These are phyloP conservation scores for Calonectria henricotiae DNA, from an alignment of 2,329 filamentous ascomycete genomes.

Conservation along the genomic window DNA sequence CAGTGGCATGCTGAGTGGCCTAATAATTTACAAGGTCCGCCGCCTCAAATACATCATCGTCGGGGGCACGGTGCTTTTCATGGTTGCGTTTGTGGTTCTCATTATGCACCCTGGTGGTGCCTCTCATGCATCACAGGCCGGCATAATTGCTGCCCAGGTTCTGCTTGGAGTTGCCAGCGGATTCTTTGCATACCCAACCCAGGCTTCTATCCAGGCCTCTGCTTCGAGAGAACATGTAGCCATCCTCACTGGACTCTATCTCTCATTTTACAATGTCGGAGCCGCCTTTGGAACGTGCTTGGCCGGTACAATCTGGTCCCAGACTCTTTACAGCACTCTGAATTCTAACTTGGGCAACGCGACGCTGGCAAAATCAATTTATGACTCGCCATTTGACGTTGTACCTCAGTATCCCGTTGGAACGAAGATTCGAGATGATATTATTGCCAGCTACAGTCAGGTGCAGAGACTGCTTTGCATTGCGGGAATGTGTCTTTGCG, in stretches of 20 bases:
- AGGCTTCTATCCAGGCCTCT: conserved; percentile 61
- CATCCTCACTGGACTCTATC: conserved; percentile 59
- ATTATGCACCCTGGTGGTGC: conserved; percentile 70
- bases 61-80: conserved; percentile 70
- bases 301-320: conserved; percentile 62
- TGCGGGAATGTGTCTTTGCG: conserved; percentile 64
- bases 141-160: conserved; percentile 71
- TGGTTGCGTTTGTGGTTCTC: conserved; percentile 71
- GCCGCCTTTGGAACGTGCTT: conserved; percentile 61
- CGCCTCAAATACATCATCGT: conserved; percentile 74
- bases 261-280: conserved; percentile 63
- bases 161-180: conserved; percentile 73
- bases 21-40: conserved; percentile 68
- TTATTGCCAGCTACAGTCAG: conserved; percentile 64
- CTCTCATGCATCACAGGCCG: conserved; percentile 60
- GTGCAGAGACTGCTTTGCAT: conserved; percentile 65
- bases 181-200: conserved; percentile 66
- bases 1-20: conserved; percentile 67
- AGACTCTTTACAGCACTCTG: conserved; percentile 58
- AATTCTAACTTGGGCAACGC: conserved; percentile 55
- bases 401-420: conserved; percentile 60
- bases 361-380: conserved; percentile 58
- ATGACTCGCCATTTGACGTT: conserved; percentile 58
- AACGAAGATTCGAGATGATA: conserved; percentile 62
- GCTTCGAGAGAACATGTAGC: conserved; percentile 59